Conservation (phyloP, 352 stramenopile genomes). For the Phytophthora hibernalis region DNA sequence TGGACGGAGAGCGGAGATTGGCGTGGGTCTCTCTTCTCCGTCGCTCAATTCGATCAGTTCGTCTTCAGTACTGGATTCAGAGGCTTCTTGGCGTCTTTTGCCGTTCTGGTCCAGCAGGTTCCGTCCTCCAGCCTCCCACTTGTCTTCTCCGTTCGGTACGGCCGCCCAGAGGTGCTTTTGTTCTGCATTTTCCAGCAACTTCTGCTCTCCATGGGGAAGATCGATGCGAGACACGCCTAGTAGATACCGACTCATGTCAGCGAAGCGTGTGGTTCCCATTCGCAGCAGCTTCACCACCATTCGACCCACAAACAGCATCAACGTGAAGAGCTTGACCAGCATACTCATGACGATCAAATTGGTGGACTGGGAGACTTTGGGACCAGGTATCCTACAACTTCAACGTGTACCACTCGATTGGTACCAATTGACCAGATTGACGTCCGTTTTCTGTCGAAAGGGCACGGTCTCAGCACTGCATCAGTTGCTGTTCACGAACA, state of each 20-base stretch:
- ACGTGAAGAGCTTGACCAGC: conserved; percentile 36
- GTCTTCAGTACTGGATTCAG: conserved; percentile 35
- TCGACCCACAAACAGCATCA: conserved; percentile 20
- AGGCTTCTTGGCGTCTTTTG: conserved; percentile 1
- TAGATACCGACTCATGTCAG: conserved; percentile 8
- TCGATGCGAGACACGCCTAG: conserved; percentile 19
- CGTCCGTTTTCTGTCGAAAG: conserved; percentile 22
- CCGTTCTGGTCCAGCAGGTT: conserved; percentile 28
- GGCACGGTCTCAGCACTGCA: conserved; percentile 8
- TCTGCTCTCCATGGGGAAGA: conserved; percentile 15
- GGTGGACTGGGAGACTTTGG: conserved; percentile 2
- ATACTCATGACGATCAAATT: conserved; percentile 28
- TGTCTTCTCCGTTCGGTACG: conserved; percentile 21
- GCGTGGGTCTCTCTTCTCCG: conserved; percentile 32
- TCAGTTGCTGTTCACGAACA: conserved; percentile 9
- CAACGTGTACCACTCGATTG: conserved; percentile 24
- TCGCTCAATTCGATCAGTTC: conserved; percentile 52
- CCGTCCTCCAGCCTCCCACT: conserved; percentile 28
- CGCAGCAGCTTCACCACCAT: conserved; percentile 27
- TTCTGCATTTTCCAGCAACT: conserved; percentile 19
- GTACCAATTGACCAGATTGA: conserved; percentile 9
- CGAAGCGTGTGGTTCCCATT: conserved; percentile 9
- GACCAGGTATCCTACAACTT: conserved; percentile 34
- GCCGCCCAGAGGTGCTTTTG: conserved; percentile 18
- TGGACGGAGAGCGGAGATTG: conserved; percentile 9